Percentiles rank a stretch among this genome's conserved stretches.
phyloP scores from a whole-genome alignment of 1,284 basidiomycete species.

The Apiotrichum mycotoxinovorans region DNA sequence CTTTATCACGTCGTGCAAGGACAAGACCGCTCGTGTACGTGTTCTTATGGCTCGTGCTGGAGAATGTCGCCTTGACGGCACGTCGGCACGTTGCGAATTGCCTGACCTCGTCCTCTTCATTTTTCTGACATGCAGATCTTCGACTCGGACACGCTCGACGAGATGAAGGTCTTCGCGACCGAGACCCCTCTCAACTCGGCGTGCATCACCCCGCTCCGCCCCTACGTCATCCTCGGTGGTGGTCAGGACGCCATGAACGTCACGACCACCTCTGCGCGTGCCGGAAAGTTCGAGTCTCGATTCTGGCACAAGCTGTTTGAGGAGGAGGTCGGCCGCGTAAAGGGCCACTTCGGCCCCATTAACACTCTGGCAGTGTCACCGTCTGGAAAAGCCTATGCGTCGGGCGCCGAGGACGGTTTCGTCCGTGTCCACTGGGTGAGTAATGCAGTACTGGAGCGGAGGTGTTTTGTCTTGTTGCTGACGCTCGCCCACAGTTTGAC shows the following conservation, averaged over 20 bases:
- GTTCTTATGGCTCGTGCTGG: no score
- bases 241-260: slow-evolving; percentile 98
- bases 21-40: slow-evolving; percentile 87
- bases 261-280: slow-evolving; percentile 86
- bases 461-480: not conserved
- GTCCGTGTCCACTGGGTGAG: slow-evolving; percentile 70
- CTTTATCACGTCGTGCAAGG: slow-evolving; percentile 94
- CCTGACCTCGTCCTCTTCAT: not conserved
- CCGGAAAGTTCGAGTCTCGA: slow-evolving; percentile 96
- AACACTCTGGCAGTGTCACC: slow-evolving; percentile 98
- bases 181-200: slow-evolving; percentile 97
- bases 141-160: slow-evolving; percentile 79
- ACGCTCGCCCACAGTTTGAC: slow-evolving; percentile 68
- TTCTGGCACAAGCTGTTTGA: slow-evolving; percentile 99
- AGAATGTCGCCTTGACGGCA: no score
- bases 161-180: slow-evolving; percentile 89
- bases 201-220: slow-evolving; percentile 74
- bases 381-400: slow-evolving; percentile 81
- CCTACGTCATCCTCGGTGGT: slow-evolving; percentile 90
- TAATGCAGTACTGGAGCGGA: not conserved
- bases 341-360: slow-evolving; percentile 89
- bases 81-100: no score
- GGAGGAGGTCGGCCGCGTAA: slow-evolving; percentile 95
- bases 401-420: slow-evolving; percentile 95
- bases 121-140: slow-evolving; percentile 63